These are phyloP conservation scores for Thalassia testudinum DNA, from an alignment of 116 monocot species.

Conservation along the genomic window DNA sequence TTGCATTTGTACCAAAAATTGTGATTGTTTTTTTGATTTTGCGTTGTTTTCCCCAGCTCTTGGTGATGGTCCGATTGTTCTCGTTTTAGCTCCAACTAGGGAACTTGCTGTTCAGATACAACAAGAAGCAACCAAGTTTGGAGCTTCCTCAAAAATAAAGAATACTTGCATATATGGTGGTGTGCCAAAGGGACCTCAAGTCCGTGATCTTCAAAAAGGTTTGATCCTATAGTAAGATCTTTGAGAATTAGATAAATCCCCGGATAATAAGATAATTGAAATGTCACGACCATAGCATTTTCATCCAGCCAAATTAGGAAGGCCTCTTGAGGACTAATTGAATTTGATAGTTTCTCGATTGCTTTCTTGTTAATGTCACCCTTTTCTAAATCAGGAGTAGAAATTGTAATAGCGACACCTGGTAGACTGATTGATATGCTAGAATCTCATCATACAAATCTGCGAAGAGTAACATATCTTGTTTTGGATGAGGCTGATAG, in stretches of 20 bases:
- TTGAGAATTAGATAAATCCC: no score
- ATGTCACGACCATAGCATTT: no score
- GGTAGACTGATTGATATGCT: constrained; percentile 99
- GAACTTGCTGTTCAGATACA: constrained; percentile 99
- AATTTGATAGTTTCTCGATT: not conserved
- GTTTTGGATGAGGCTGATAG: constrained; percentile 99
- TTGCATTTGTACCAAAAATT: not conserved
- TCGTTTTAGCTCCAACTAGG: constrained; percentile 94
- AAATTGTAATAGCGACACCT: constrained; percentile 97
- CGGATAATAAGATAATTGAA: no score
- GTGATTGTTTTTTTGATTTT: not conserved
- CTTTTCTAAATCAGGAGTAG: constrained; percentile 64
- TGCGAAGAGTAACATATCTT: constrained; percentile 94
- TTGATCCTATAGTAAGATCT: not conserved
- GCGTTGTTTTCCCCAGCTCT: constrained; percentile 32
- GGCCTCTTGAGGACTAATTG: no score
- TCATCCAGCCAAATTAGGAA: no score
- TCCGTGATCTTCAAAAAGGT: constrained; percentile 99
- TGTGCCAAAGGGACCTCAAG: constrained; percentile 97
- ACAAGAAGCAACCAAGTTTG: constrained; percentile 92
- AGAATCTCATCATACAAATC: constrained; percentile 93
- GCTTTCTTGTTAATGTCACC: not conserved
- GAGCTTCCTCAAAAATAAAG: constrained; percentile 93
- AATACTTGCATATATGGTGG: constrained; percentile 99
- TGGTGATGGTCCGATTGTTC: constrained; percentile 94